Evolutionary conservation across 805 yeast genomes (phyloP).

Genomic region (Starmerella floricola): DNA sequence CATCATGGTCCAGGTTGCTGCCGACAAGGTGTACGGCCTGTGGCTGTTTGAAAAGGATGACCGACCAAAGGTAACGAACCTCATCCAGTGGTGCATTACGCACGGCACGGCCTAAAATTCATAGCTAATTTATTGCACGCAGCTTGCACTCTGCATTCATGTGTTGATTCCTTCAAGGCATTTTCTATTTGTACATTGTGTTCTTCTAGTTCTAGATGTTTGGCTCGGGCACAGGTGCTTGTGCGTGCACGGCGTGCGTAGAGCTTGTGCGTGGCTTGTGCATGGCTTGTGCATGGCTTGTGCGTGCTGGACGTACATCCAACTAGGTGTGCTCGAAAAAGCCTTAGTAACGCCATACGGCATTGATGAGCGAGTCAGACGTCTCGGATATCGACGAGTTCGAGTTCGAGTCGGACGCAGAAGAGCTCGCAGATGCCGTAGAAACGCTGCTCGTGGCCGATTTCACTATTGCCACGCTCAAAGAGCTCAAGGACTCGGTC

Average conservation of each 20-base stretch:
- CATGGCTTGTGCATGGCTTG: too few relatives aligned
- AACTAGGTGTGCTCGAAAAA: too few relatives aligned
- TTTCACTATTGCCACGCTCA: background rate
- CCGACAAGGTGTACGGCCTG: slow-evolving; percentile 29
- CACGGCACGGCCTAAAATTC: slow-evolving; percentile 16
- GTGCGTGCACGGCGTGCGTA: too few relatives aligned
- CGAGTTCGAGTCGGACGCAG: background rate
- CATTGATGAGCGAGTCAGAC: background rate
- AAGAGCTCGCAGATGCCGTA: background rate
- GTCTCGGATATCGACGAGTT: background rate
- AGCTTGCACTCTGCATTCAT: too few relatives aligned
- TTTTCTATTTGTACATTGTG: background rate
- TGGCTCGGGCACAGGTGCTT: too few relatives aligned
- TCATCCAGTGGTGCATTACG: slow-evolving; percentile 27
- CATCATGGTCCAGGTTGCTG: slow-evolving; percentile 28
- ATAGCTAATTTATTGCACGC: too few relatives aligned
- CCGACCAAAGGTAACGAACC: slow-evolving; percentile 22
- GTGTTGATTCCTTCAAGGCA: too few relatives aligned
- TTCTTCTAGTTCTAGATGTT: too few relatives aligned
- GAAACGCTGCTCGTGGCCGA: background rate
- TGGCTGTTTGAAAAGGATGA: slow-evolving; percentile 31
- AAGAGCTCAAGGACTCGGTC: background rate
- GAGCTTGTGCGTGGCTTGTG: too few relatives aligned
- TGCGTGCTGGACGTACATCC: too few relatives aligned
- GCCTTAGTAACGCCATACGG: too few relatives aligned